Percentiles rank a stretch among this genome's conserved stretches.
Evolutionary conservation across 2,329 filamentous ascomycete genomes (phyloP).

Genomic region (Fusarium neocosmosporiellum): DNA sequence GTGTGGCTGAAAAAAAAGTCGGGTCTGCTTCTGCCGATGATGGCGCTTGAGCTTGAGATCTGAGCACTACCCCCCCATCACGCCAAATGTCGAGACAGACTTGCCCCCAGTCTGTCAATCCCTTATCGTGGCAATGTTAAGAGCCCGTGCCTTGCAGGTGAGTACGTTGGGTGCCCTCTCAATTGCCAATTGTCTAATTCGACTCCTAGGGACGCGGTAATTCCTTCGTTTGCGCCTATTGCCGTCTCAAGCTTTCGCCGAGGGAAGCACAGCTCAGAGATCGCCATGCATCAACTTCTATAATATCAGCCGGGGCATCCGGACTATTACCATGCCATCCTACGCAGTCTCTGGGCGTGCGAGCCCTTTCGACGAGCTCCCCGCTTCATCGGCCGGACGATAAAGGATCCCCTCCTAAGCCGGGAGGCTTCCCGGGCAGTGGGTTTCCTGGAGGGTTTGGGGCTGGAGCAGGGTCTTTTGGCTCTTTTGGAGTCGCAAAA

Average conservation of each 20-base stretch:
- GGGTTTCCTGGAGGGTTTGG: constrained; percentile 33
- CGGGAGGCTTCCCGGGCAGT: constrained; percentile 41
- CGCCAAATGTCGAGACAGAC: constrained; percentile 36
- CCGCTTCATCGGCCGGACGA: constrained; percentile 32
- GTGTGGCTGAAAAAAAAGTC: constrained; percentile 36
- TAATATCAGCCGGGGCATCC: constrained; percentile 7
- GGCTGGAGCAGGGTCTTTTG: constrained; percentile 38
- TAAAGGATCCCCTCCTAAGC: constrained; percentile 27
- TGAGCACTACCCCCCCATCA: constrained; percentile 13
- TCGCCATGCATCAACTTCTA: constrained; percentile 26
- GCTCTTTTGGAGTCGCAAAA: constrained; percentile 35
- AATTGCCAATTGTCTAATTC: constrained; percentile 14
- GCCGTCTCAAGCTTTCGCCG: constrained; percentile 47
- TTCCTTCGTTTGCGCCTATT: constrained; percentile 56
- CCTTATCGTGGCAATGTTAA: constrained; percentile 54
- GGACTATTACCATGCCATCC: neutral
- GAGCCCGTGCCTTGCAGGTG: constrained; percentile 56
- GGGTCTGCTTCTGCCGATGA: constrained; percentile 26
- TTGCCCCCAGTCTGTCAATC: constrained; percentile 31
- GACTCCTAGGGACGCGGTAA: constrained; percentile 49
- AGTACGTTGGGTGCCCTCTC: constrained; percentile 25
- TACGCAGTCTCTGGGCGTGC: constrained; percentile 17
- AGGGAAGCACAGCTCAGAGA: constrained; percentile 27
- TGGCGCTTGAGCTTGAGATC: constrained; percentile 6
- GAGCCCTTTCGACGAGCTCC: constrained; percentile 45